Conservation (phyloP, 495 filamentous ascomycete species). For the Penicillium paradoxum region DNA sequence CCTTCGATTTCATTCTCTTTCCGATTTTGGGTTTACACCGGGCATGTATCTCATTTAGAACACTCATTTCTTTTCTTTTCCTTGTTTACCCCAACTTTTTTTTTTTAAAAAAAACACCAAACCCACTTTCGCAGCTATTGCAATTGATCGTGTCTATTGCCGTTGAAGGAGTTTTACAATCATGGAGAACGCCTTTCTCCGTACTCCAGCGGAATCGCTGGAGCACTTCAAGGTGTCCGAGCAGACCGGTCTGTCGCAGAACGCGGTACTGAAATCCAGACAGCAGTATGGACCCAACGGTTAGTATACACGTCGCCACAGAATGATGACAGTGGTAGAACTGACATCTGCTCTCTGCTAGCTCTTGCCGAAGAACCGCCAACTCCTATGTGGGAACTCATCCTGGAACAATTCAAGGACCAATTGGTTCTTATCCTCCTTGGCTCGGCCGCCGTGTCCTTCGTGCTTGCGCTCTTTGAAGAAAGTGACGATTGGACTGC, state of each 20-base stretch:
- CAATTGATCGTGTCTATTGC: conserved; percentile 13
- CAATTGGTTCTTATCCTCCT: conserved; percentile 95
- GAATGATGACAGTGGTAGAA: neutral
- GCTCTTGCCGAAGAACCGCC: conserved; percentile 93
- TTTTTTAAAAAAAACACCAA: too few species aligned
- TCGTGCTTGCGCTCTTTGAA: conserved; percentile 89
- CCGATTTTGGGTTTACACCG: conserved; percentile 7
- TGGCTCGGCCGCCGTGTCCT: conserved; percentile 90
- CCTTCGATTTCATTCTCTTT: conserved; percentile 1
- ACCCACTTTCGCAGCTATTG: conserved; percentile 12
- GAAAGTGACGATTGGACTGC: conserved; percentile 91
- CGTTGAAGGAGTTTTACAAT: conserved; percentile 16
- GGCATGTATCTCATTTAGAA: conserved; percentile 19
- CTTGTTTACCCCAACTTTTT: conserved; percentile 19
- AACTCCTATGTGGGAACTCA: conserved; percentile 94
- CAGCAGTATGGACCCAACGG: conserved; percentile 80
- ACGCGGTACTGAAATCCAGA: conserved; percentile 58
- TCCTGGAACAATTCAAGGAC: conserved; percentile 98
- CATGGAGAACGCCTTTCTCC: conserved; percentile 80
- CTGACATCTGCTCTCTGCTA: conserved; percentile 30
- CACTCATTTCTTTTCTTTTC: conserved; percentile 8
- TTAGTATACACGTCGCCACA: conserved; percentile 38
- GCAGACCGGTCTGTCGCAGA: conserved; percentile 60
- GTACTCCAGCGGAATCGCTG: conserved; percentile 63
- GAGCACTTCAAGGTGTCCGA: conserved; percentile 66